These are phyloP conservation scores for Dichotomopilus funicola DNA, from an alignment of 2,329 filamentous ascomycete species.

Conservation along the genomic window DNA sequence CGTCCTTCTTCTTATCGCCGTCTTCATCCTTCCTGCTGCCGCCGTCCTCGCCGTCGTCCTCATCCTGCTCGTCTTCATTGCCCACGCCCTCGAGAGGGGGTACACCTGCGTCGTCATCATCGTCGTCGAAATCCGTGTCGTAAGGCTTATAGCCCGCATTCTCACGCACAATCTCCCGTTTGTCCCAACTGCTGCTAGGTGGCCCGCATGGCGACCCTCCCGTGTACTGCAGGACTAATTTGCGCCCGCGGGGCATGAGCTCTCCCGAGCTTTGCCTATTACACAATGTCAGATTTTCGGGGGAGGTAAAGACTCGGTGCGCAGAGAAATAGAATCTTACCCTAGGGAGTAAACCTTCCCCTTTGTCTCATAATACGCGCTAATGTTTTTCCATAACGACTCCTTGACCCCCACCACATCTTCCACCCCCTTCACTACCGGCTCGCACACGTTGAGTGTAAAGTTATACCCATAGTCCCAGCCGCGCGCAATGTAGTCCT, in stretches of 20 bases:
- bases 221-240: constrained; percentile 70
- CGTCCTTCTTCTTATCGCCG: not conserved
- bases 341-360: constrained; percentile 69
- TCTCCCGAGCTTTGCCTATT: constrained; percentile 48
- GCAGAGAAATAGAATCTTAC: constrained; percentile 39
- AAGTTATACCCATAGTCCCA: constrained; percentile 78
- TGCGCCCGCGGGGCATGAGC: constrained; percentile 58
- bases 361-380: constrained; percentile 65
- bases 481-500: constrained; percentile 59
- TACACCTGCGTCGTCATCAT: constrained; percentile 16
- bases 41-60: constrained; percentile 10
- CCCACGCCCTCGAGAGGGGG: too few species aligned
- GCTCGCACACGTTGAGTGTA: constrained; percentile 73
- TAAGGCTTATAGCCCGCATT: constrained; percentile 29
- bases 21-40: not conserved
- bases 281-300: not conserved
- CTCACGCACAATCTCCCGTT: constrained; percentile 30
- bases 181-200: constrained; percentile 35
- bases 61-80: not conserved
- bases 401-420: constrained; percentile 59
- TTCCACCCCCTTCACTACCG: constrained; percentile 61
- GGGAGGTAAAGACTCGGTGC: constrained; percentile 5
- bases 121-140: constrained; percentile 14
- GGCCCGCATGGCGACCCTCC: constrained; percentile 65
- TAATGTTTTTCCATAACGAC: constrained; percentile 62